phyloP scores from a whole-genome alignment of 2,329 filamentous ascomycete genomes.

The Aspergillus chevalieri region DNA sequence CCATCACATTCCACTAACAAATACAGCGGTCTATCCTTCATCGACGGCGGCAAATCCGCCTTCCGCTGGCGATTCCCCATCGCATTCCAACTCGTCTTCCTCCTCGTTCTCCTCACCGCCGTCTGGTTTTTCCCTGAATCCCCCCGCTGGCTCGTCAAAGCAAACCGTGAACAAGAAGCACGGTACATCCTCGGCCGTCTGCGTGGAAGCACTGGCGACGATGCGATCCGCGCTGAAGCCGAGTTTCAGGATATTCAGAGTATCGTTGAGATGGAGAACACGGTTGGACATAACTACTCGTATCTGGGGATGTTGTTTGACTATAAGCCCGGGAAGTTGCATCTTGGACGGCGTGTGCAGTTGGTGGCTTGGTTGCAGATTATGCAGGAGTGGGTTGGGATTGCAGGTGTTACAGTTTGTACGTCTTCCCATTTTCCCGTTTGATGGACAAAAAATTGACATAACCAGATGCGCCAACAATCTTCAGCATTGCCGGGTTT shows the following conservation, averaged over 20 bases:
- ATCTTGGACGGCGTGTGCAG: conserved; percentile 62
- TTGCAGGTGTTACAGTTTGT: conserved; percentile 62
- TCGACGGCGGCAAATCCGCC: conserved; percentile 51
- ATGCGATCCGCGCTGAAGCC: conserved; percentile 49
- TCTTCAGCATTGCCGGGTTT: conserved; percentile 64
- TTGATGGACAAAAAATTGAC: neutral
- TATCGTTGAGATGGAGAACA: conserved; percentile 57
- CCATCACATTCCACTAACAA: neutral
- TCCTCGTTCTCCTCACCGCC: conserved; percentile 50
- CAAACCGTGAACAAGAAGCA: conserved; percentile 61
- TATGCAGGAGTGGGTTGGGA: conserved; percentile 64
- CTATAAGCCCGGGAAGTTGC: conserved; percentile 58
- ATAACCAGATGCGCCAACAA: conserved; percentile 40
- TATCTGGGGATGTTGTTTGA: conserved; percentile 64
- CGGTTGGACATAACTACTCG: conserved; percentile 46
- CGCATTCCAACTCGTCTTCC: conserved; percentile 62
- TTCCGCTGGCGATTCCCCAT: conserved; percentile 65
- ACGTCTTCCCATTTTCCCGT: conserved; percentile 7
- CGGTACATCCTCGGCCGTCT: conserved; percentile 59
- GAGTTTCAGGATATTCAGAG: conserved; percentile 65
- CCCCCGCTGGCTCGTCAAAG: conserved; percentile 54
- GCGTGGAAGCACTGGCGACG: conserved; percentile 53
- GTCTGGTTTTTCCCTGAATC: conserved; percentile 67
- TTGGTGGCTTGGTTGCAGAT: conserved; percentile 67
- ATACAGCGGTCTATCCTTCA: conserved; percentile 51